Evolutionary conservation across 768 basidiomycete genomes (phyloP).

Genomic region (Suillus variegatus): DNA sequence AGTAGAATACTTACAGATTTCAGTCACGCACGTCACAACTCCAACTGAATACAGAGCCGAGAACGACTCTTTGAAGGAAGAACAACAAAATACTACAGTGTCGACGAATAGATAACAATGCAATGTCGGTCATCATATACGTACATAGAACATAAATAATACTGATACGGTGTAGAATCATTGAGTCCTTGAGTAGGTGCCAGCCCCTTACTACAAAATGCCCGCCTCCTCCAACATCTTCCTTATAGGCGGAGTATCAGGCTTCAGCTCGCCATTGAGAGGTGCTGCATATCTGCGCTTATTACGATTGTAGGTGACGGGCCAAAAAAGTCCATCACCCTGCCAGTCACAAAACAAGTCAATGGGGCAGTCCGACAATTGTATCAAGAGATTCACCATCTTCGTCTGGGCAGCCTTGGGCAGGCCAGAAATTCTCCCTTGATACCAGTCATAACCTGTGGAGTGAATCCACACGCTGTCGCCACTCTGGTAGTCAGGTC

Average conservation of each 20-base stretch:
- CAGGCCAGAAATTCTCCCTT: conserved; percentile 48
- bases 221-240: conserved; percentile 49
- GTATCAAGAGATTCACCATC: conserved; percentile 36
- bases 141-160: conserved; percentile 1
- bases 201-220: neutral
- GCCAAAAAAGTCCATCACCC: conserved; percentile 55
- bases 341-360: conserved; percentile 22
- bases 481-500: conserved; percentile 35
- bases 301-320: conserved; percentile 42
- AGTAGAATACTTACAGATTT: neutral
- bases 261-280: conserved; percentile 67
- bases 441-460: conserved; percentile 50
- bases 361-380: neutral
- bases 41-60: neutral
- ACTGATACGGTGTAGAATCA: neutral
- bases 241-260: conserved; percentile 49
- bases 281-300: conserved; percentile 65
- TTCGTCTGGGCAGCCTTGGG: conserved; percentile 47
- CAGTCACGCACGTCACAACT: neutral
- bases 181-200: neutral
- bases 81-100: neutral
- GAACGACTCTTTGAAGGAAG: neutral
- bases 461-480: conserved; percentile 57
- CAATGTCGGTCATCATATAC: neutral
- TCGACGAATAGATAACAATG: neutral